Evolutionary conservation across 257 asterid genomes (phyloP), one percentile per base, ranked within the genome.

Genomic region (Jaltomata sinuosa): DNA sequence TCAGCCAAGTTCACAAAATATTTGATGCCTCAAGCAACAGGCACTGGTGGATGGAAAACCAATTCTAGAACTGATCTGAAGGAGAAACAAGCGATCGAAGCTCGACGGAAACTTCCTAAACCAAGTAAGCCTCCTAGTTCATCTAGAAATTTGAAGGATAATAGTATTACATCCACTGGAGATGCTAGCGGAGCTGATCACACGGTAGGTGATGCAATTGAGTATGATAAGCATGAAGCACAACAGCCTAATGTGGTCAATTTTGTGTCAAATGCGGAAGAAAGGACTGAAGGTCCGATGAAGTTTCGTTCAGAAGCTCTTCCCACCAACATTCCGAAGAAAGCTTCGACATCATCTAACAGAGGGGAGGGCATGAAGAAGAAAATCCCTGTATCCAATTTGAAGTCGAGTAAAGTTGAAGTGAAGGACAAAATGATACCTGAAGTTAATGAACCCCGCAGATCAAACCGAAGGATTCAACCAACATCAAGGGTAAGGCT

Each of bases 401-500:
- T 90, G 72, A 93, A 84, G 89, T 83, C 85, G 12, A 85, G 89
- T 67, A 91, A 89, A 71, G 87, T 52, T 0, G 97, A 88, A 84
- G 90, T 85, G 40, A 83, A 89, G 84, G 97, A 89, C 81, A 87
- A 80, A 18, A 61, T 79, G 67, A 77, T 34, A 59, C 88, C 95
- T 62, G 94, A 93, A 82, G 88, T 16, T 64, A 64, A 82, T 77
- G 99, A 93, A 86, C 98, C 99, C 55, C 98, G 99, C 83, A 91
- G 99, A 87, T 97, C 99, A 83, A 93, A 91, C 85, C 97, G 99
- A 85, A 92, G 91, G 83, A 97, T 94, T 88, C 99, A 95, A 89
- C 99, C 99, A 36, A 97, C 99, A 47, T 97, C 99, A 36, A 90
- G 99, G 98, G 99, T 95, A 90, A 88, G 88, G 45, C 55, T 64